Evolutionary conservation across 1,284 basidiomycete species (phyloP).

Genomic region (Austroboletus novae-zelandiae): DNA sequence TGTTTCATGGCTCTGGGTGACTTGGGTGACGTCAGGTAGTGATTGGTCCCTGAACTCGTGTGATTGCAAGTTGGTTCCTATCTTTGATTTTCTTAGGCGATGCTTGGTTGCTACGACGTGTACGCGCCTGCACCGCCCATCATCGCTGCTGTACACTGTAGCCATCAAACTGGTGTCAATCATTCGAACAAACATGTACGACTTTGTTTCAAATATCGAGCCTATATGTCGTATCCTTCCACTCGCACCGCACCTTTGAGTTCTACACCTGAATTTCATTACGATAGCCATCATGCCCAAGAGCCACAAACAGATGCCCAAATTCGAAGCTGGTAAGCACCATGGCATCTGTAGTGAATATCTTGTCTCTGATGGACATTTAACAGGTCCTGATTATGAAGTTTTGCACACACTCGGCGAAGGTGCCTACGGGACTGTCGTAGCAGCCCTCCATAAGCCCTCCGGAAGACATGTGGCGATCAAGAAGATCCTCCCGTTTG

Average conservation of each 20-base stretch:
- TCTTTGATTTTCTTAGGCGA: constrained; percentile 16
- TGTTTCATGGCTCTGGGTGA: no score
- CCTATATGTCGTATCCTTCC: not conserved
- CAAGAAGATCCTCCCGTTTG: constrained; percentile 84
- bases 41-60: no score
- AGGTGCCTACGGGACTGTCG: constrained; percentile 75
- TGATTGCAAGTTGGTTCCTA: constrained; percentile 1
- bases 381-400: constrained; percentile 67
- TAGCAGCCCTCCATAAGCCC: constrained; percentile 64
- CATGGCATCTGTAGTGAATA: not conserved
- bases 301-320: constrained; percentile 48
- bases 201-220: not conserved
- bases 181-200: not conserved
- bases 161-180: constrained; percentile 18
- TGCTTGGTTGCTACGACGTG: not conserved
- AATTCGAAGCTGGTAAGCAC: constrained; percentile 61
- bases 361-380: constrained; percentile 6
- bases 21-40: no score
- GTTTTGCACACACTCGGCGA: constrained; percentile 74
- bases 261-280: not conserved
- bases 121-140: constrained; percentile 7
- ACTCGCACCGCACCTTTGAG: not conserved
- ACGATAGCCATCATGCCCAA: constrained; percentile 16
- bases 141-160: not conserved
- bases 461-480: constrained; percentile 70